Conservation (phyloP, 2,329 filamentous ascomycete species). For the Xylariaceae sp. region DNA sequence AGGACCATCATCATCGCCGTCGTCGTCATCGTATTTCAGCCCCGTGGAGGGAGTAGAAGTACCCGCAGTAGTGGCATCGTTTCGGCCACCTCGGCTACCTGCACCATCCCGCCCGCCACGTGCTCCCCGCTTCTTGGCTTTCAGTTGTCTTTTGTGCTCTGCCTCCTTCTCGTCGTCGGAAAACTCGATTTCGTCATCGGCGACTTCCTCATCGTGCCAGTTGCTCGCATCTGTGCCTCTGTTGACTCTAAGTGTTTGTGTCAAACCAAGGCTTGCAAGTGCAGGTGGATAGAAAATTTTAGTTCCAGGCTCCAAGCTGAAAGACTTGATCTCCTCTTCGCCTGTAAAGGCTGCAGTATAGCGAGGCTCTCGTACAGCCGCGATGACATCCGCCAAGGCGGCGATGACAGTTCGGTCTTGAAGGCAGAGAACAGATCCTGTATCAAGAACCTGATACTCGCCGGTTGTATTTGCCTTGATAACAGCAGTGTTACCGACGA, state of each 20-base stretch:
- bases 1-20: slow-evolving; percentile 67
- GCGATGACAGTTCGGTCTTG: slow-evolving; percentile 79
- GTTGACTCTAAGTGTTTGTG: slow-evolving; percentile 75
- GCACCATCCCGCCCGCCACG: slow-evolving; percentile 47
- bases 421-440: slow-evolving; percentile 82
- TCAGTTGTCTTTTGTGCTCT: slow-evolving; percentile 74
- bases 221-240: slow-evolving; percentile 97
- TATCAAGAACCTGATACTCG: slow-evolving; percentile 84
- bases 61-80: slow-evolving; percentile 45
- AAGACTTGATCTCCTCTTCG: slow-evolving; percentile 69
- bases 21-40: slow-evolving; percentile 75
- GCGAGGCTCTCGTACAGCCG: slow-evolving; percentile 82
- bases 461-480: slow-evolving; percentile 81
- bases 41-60: slow-evolving; percentile 48
- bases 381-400: slow-evolving; percentile 83
- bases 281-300: slow-evolving; percentile 80
- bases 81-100: slow-evolving; percentile 45
- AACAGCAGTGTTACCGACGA: slow-evolving; percentile 80
- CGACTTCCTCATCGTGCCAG: slow-evolving; percentile 89
- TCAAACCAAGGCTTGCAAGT: slow-evolving; percentile 86
- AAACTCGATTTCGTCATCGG: slow-evolving; percentile 88
- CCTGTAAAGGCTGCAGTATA: slow-evolving; percentile 83
- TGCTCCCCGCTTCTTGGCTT: slow-evolving; percentile 65
- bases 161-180: slow-evolving; percentile 96
- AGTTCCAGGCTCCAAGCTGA: slow-evolving; percentile 71